A percentile compares a stretch with the other conserved stretches of the same genome.
These are phyloP conservation scores for Trichoderma arundinaceum DNA, from an alignment of 2,329 filamentous ascomycete genomes.

Conservation along the genomic window DNA sequence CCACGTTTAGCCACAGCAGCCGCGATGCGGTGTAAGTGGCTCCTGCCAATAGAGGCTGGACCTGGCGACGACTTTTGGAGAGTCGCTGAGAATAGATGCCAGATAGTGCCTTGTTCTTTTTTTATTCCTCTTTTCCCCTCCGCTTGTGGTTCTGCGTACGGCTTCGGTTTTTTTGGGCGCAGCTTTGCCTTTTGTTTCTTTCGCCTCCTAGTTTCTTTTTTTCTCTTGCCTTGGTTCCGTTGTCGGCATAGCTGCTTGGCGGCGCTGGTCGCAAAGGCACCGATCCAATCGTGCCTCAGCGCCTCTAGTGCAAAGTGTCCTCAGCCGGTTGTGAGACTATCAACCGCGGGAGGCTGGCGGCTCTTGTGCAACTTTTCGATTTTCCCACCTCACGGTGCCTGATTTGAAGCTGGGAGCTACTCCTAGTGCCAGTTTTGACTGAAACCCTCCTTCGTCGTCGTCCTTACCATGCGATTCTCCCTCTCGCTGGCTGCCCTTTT, in stretches of 20 bases:
- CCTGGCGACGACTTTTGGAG: too few relatives aligned
- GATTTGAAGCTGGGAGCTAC: neutral
- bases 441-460: neutral
- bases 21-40: conserved; percentile 23
- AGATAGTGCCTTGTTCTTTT: neutral
- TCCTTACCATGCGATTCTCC: conserved; percentile 52
- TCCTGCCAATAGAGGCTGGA: neutral
- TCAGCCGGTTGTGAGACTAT: conserved; percentile 33
- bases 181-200: neutral
- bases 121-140: neutral
- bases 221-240: neutral
- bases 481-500: conserved; percentile 51
- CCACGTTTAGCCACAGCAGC: conserved; percentile 31
- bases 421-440: neutral
- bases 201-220: neutral
- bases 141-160: neutral
- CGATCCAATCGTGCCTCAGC: neutral
- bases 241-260: conserved; percentile 3
- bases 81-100: conserved; percentile 15
- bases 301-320: conserved; percentile 40
- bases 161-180: neutral
- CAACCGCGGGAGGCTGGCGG: conserved; percentile 6
- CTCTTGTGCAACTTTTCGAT: neutral
- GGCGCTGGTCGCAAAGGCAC: conserved; percentile 27
- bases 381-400: neutral